Evolutionary conservation across 2,329 filamentous ascomycete species (phyloP).

Genomic region (Clonostachys rosea): DNA sequence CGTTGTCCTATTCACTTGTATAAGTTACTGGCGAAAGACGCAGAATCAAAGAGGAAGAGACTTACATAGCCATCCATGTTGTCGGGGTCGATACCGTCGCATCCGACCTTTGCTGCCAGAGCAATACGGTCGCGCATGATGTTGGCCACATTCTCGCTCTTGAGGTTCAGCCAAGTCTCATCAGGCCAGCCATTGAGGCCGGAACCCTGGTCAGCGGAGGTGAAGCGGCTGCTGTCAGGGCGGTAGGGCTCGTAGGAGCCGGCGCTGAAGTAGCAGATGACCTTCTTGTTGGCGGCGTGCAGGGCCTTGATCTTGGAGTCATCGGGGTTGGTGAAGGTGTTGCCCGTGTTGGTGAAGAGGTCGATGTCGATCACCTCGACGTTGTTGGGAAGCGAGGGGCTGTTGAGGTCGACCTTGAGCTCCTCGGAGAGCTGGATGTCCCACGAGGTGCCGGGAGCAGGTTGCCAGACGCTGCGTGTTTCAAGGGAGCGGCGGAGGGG

Average conservation of each 20-base stretch:
- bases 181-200: slow-evolving; percentile 15
- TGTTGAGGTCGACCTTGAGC: too few species aligned
- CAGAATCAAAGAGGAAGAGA: not conserved
- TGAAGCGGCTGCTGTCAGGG: slow-evolving; percentile 14
- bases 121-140: slow-evolving; percentile 22
- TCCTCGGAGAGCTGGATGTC: too few species aligned
- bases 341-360: slow-evolving; percentile 46
- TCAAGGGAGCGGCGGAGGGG: not conserved
- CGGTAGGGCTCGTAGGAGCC: slow-evolving; percentile 22
- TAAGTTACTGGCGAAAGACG: not conserved
- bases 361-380: slow-evolving; percentile 37
- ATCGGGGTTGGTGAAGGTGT: too few species aligned
- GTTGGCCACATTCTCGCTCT: slow-evolving; percentile 12
- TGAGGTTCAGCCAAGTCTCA: slow-evolving; percentile 21
- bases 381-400: too few species aligned
- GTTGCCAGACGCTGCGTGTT: too few species aligned
- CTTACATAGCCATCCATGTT: slow-evolving; percentile 22
- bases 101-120: slow-evolving; percentile 16
- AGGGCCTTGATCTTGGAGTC: not conserved
- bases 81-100: slow-evolving; percentile 26
- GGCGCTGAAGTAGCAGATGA: slow-evolving; percentile 26
- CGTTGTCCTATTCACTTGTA: slow-evolving; percentile 13
- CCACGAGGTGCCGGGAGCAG: too few species aligned
- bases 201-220: slow-evolving; percentile 13
- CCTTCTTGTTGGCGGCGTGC: slow-evolving; percentile 17